Conservation (phyloP, 2,329 filamentous ascomycete genomes). For the Xylaria sp. region DNA sequence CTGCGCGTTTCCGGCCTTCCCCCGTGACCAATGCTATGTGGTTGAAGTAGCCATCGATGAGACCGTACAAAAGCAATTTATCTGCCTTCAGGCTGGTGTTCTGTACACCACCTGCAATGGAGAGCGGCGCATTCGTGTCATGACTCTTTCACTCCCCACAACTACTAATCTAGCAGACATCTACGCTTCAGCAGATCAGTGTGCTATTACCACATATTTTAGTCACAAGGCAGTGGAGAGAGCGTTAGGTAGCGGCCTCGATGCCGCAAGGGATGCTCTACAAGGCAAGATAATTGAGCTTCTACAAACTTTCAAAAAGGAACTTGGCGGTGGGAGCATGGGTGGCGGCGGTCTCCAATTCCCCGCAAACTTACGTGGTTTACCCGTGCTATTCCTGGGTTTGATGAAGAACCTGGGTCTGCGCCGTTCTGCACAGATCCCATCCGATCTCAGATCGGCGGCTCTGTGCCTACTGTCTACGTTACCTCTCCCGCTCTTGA, state of each 20-base stretch:
- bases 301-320: slow-evolving; percentile 95
- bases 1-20: slow-evolving; percentile 97
- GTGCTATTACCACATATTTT: slow-evolving; percentile 92
- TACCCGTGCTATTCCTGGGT: slow-evolving; percentile 91
- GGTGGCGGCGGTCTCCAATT: slow-evolving; percentile 90
- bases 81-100: slow-evolving; percentile 93
- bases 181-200: slow-evolving; percentile 94
- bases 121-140: slow-evolving; percentile 91
- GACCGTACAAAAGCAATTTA: slow-evolving; percentile 87
- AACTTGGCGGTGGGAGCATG: slow-evolving; percentile 95
- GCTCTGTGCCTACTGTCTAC: slow-evolving; percentile 95
- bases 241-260: slow-evolving; percentile 84
- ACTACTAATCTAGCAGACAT: slow-evolving; percentile 90
- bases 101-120: slow-evolving; percentile 98
- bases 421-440: slow-evolving; percentile 92
- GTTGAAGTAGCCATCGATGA: slow-evolving; percentile 99
- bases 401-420: slow-evolving; percentile 97
- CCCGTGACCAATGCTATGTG: slow-evolving; percentile 95
- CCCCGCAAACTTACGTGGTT: slow-evolving; percentile 87
- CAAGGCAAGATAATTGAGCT: slow-evolving; percentile 94
- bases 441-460: slow-evolving; percentile 91
- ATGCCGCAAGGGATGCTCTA: slow-evolving; percentile 89
- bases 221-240: slow-evolving; percentile 98
- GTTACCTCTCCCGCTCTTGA: slow-evolving; percentile 85
- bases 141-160: slow-evolving; percentile 93